These are phyloP conservation scores for Raphanus raphanistrum DNA, from an alignment of 345 rosid genomes.

Conservation along the genomic window DNA sequence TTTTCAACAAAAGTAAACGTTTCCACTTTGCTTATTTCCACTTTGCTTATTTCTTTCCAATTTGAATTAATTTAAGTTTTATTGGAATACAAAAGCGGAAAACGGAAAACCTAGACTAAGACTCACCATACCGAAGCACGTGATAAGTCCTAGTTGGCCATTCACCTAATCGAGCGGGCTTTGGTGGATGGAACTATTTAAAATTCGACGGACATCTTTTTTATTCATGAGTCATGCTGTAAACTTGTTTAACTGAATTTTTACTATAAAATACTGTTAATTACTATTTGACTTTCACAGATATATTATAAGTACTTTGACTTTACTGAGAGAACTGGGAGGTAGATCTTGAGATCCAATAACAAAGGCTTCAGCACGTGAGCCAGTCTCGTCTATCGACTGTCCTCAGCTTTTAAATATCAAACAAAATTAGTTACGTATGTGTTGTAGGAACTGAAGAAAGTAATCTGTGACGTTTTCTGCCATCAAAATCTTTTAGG, in stretches of 20 bases:
- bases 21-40: background rate
- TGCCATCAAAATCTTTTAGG: too few relatives aligned
- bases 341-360: constrained; percentile 37
- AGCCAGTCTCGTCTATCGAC: constrained; percentile 23
- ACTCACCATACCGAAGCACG: background rate
- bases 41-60: background rate
- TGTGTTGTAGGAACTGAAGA: too few relatives aligned
- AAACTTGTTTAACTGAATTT: background rate
- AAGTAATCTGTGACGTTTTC: too few relatives aligned
- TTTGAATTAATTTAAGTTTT: background rate
- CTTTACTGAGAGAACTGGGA: constrained; percentile 4
- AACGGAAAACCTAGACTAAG: background rate
- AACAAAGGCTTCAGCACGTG: constrained; percentile 36
- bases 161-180: constrained; percentile 19
- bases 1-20: background rate
- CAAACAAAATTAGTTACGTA: constrained; percentile 2
- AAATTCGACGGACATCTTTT: background rate
- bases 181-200: background rate
- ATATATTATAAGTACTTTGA: constrained; percentile 9
- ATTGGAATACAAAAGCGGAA: background rate
- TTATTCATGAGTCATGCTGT: background rate
- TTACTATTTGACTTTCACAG: constrained; percentile 28
- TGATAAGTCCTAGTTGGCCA: background rate
- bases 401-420: constrained; percentile 7
- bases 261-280: background rate